Conservation (phyloP, 352 stramenopile species). For the Phytopythium chamaehyphon region DNA sequence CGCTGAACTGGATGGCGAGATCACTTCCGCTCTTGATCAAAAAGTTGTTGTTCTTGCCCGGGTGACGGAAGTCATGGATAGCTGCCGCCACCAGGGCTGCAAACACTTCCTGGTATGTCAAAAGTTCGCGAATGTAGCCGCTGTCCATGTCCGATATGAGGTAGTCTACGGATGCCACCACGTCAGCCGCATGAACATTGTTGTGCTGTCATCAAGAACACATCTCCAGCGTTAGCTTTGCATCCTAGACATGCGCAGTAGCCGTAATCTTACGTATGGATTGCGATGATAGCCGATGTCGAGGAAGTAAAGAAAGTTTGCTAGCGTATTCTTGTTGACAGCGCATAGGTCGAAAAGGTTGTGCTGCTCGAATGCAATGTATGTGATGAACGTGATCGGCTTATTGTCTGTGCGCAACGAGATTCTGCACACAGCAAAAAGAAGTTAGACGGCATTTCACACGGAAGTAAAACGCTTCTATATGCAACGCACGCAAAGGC, state of each 20-base stretch:
- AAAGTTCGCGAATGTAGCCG: conserved; percentile 72
- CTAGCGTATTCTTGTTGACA: conserved; percentile 70
- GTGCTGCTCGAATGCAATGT: conserved; percentile 81
- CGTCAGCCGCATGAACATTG: conserved; percentile 73
- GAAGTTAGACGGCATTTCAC: conserved; percentile 5
- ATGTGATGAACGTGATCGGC: conserved; percentile 79
- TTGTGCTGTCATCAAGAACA: conserved; percentile 49
- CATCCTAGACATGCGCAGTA: not conserved
- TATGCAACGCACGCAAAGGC: conserved; percentile 47
- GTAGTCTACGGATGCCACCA: conserved; percentile 80
- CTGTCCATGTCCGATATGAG: conserved; percentile 78
- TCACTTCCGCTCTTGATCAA: conserved; percentile 73
- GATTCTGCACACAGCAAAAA: conserved; percentile 27
- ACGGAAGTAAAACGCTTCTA: not conserved
- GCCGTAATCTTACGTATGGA: conserved; percentile 55
- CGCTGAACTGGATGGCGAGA: conserved; percentile 78
- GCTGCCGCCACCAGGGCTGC: conserved; percentile 74
- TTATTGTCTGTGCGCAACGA: conserved; percentile 58
- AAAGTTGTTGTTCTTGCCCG: conserved; percentile 86
- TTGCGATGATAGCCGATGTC: conserved; percentile 80
- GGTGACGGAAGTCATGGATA: conserved; percentile 82
- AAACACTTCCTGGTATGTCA: conserved; percentile 81
- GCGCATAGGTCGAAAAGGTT: conserved; percentile 73
- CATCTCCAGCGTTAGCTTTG: conserved; percentile 1
- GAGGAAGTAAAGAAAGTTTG: conserved; percentile 78